Conservation (phyloP, 192 early-diverging fungal species). For the Podila epicladia region DNA sequence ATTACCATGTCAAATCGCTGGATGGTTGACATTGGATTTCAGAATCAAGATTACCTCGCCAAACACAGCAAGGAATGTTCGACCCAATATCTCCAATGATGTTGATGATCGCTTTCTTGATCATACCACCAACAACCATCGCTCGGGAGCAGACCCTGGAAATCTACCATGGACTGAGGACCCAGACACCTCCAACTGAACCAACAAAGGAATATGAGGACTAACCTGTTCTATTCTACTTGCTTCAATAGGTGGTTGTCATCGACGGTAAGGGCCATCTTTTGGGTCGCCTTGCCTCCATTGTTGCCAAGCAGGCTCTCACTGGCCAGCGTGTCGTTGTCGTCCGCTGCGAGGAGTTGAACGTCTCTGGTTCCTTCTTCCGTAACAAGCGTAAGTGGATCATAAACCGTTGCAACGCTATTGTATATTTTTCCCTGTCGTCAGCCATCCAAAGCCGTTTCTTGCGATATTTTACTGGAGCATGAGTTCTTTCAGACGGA, state of each 20-base stretch:
- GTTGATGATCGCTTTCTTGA: neutral
- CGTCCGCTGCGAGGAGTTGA: slow-evolving; percentile 99
- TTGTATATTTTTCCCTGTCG: neutral
- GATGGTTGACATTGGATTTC: slow-evolving; percentile 8
- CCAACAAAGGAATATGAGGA: neutral
- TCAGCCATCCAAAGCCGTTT: too few relatives aligned
- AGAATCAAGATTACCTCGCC: neutral
- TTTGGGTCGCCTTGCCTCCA: slow-evolving; percentile 96
- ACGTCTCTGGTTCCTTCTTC: slow-evolving; percentile 98
- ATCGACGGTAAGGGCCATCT: slow-evolving; percentile 99
- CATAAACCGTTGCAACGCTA: too few relatives aligned
- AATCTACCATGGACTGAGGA: neutral
- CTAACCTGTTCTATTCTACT: neutral
- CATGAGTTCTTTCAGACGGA: too few relatives aligned
- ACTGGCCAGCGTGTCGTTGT: slow-evolving; percentile 97
- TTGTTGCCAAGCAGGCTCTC: slow-evolving; percentile 98
- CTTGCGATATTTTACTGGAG: too few relatives aligned
- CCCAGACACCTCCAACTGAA: neutral
- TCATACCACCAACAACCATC: neutral
- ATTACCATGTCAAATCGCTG: slow-evolving; percentile 18
- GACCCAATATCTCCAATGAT: neutral
- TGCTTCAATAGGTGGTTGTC: slow-evolving; percentile 84
- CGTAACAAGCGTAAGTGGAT: slow-evolving; percentile 94
- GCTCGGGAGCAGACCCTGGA: neutral
- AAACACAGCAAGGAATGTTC: neutral